Base-by-base conservation (phyloP, 768 basidiomycete genomes). In the Porpolomopsis calyptriformis region DNA sequence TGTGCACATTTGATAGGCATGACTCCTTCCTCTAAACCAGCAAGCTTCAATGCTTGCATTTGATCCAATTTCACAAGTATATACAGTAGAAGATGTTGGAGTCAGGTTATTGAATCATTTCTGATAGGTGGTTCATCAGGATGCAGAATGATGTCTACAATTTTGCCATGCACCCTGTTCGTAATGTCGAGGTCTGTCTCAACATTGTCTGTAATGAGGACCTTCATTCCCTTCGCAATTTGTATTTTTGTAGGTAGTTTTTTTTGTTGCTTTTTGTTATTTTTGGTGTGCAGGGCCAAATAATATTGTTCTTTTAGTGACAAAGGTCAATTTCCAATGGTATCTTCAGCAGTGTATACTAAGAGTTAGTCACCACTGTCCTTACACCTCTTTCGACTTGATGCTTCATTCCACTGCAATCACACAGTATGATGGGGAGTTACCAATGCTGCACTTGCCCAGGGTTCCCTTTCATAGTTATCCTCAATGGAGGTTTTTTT, bases 141-240 rank as follows among this genome's bases (percentile, higher is more conserved):
- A 14, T 31, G 57, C 0, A 70, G 53, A 0, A 63, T 37, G 12
- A 71, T 61, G 18, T 59, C 58, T 0, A 50, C 49, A 0, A 73
- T 57, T 2, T 26, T 49, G 0, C 69, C 69, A 14, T 62, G 25
- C 0, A 66, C 59, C 0, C 71, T 66, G 37, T 72, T 73, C 0
- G 66, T 63, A 2, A 71, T 43, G 41, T 70, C 64, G 0, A 54
- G 51, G n/a, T 69, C 64, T 4, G 67, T 67, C 2, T 60, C 55
- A 0, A 69, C 49, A 37, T 71, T 72, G 1, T 52, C 11, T 2
- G 56, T 48, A 0, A 68, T 58, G 66, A 72, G 69, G 0, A 57
- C 66, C 31, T 59, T 50, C 63, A 65, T 66, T 0, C 68, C 67
- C 0, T 65, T 46, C 0, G 60, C 60, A 70, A 18, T 38, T 63